Evolutionary conservation across 73 alveolate genomes (phyloP).

Genomic region (Paramecium primaurelia): DNA sequence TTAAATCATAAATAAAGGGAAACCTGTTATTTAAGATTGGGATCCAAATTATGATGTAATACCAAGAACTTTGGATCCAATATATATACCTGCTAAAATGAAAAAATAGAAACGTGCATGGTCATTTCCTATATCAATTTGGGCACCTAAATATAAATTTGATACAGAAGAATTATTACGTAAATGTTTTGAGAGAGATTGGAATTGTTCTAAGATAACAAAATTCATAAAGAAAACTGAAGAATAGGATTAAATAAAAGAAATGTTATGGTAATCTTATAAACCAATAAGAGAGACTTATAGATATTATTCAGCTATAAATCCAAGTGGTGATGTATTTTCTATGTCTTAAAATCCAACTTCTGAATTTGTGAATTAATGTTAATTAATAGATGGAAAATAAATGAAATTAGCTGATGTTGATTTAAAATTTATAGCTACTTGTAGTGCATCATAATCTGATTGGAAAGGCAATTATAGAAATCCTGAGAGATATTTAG

Average conservation of each 20-base stretch:
- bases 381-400: background rate
- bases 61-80: slow-evolving; percentile 56
- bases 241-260: slow-evolving; percentile 38
- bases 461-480: slow-evolving; percentile 51
- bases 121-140: slow-evolving; percentile 54
- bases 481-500: slow-evolving; percentile 54
- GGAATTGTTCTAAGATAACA: slow-evolving; percentile 39
- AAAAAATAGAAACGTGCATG: slow-evolving; percentile 39
- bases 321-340: slow-evolving; percentile 57
- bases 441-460: slow-evolving; percentile 32
- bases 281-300: slow-evolving; percentile 47
- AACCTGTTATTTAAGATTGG: slow-evolving; percentile 35
- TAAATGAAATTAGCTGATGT: slow-evolving; percentile 45
- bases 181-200: slow-evolving; percentile 53
- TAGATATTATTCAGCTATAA: slow-evolving; percentile 1
- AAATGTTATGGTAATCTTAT: slow-evolving; percentile 31
- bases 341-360: slow-evolving; percentile 44
- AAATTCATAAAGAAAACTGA: slow-evolving; percentile 45
- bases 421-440: slow-evolving; percentile 51
- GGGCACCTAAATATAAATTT: slow-evolving; percentile 52
- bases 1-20: background rate
- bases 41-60: slow-evolving; percentile 21
- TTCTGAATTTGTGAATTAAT: slow-evolving; percentile 23
- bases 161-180: slow-evolving; percentile 44
- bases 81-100: slow-evolving; percentile 39